Evolutionary conservation across 768 basidiomycete species (phyloP).

Genomic region (Panaeolus cyanescens): DNA sequence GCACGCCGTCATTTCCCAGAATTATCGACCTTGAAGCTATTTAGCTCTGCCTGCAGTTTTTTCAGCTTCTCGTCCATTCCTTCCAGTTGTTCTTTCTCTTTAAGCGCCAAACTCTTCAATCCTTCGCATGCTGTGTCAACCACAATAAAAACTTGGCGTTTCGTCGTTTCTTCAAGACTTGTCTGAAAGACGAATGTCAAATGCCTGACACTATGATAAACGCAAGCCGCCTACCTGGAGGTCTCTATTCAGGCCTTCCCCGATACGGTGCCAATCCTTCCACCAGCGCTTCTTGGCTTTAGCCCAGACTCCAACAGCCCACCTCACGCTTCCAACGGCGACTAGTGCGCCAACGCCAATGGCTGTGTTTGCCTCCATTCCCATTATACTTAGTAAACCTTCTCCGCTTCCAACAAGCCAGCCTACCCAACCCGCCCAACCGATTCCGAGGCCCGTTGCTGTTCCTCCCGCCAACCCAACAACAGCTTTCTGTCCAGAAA

Average conservation of each 20-base stretch:
- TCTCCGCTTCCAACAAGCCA: constrained; percentile 45
- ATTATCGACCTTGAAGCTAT: constrained; percentile 15
- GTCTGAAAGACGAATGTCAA: constrained; percentile 32
- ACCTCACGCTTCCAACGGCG: constrained; percentile 51
- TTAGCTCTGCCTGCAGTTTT: constrained; percentile 37
- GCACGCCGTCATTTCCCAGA: constrained; percentile 9
- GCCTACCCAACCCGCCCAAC: constrained; percentile 64
- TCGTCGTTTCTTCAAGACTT: constrained; percentile 46
- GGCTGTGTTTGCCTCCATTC: constrained; percentile 57
- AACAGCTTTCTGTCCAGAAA: constrained; percentile 61
- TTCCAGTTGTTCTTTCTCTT: constrained; percentile 47
- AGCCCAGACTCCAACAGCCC: constrained; percentile 71
- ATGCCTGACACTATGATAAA: background rate
- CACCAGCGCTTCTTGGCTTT: constrained; percentile 66
- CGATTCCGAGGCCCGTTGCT: constrained; percentile 48
- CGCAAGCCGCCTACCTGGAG: constrained; percentile 46
- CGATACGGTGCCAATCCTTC: constrained; percentile 65
- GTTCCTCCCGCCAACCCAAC: constrained; percentile 51
- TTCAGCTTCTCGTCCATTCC: constrained; percentile 44
- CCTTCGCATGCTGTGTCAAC: constrained; percentile 51
- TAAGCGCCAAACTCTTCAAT: constrained; percentile 39
- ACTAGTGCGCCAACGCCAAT: constrained; percentile 60
- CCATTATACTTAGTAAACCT: constrained; percentile 37
- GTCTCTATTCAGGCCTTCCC: constrained; percentile 65
- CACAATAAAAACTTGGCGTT: constrained; percentile 52